Percentiles rank a stretch among this genome's conserved stretches.
Conservation (phyloP, 2,329 filamentous ascomycete species). For the Fusarium guadeloupense region DNA sequence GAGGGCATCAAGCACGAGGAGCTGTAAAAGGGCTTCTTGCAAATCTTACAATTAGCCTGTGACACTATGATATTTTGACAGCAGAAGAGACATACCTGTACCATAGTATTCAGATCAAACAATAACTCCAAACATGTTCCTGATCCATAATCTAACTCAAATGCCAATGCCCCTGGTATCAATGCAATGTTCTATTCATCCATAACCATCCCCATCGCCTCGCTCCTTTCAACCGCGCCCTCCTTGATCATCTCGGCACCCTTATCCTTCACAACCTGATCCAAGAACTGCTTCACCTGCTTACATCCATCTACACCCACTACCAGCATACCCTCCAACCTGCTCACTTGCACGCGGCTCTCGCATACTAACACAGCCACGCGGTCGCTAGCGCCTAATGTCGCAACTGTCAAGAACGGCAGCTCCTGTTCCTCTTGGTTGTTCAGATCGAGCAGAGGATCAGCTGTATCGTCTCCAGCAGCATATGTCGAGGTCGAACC, state of each 20-base stretch:
- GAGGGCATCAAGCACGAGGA: conserved; percentile 57
- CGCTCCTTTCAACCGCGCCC: conserved; percentile 60
- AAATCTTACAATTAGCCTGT: conserved; percentile 33
- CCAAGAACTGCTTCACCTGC: conserved; percentile 82
- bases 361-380: conserved; percentile 86
- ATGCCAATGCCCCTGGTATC: conserved; percentile 20
- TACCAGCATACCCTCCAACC: conserved; percentile 91
- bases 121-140: conserved; percentile 35
- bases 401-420: conserved; percentile 87
- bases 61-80: conserved; percentile 26
- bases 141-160: conserved; percentile 9
- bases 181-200: conserved; percentile 47
- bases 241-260: conserved; percentile 71
- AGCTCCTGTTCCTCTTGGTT: conserved; percentile 85
- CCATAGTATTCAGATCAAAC: conserved; percentile 29
- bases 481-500: conserved; percentile 77
- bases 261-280: conserved; percentile 78
- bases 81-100: conserved; percentile 34
- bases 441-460: conserved; percentile 84
- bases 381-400: conserved; percentile 76
- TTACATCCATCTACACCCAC: conserved; percentile 93
- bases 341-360: conserved; percentile 81
- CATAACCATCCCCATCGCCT: conserved; percentile 61
- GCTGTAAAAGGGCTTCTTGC: conserved; percentile 50
- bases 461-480: conserved; percentile 72